phyloP scores from a whole-genome alignment of 768 basidiomycete genomes.

The Pleurotus sapidus region DNA sequence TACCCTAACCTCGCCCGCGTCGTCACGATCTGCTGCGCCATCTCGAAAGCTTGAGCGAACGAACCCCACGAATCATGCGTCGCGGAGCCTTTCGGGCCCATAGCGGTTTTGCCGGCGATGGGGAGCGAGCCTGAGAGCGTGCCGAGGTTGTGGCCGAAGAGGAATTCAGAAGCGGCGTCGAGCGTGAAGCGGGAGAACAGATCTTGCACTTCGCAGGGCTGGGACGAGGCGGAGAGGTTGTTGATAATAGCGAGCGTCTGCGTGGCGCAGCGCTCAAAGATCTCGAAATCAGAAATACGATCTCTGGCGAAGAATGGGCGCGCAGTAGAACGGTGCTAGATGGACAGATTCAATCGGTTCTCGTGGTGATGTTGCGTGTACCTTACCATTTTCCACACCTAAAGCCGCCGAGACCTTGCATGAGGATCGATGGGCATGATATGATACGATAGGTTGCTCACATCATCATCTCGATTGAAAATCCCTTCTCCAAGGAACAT shows the following conservation, averaged over 20 bases:
- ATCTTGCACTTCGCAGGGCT: constrained; percentile 64
- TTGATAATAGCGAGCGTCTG: constrained; percentile 51
- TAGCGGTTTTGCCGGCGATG: constrained; percentile 36
- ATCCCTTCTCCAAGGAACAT: constrained; percentile 73
- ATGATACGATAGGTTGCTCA: constrained; percentile 20
- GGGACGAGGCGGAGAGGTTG: constrained; percentile 28
- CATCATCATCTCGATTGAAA: constrained; percentile 75
- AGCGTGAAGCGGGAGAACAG: constrained; percentile 66
- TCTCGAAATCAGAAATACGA: constrained; percentile 64
- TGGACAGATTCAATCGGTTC: not conserved
- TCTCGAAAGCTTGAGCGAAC: constrained; percentile 57
- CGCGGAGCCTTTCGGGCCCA: constrained; percentile 59
- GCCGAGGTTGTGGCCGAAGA: constrained; percentile 65
- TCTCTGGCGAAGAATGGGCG: constrained; percentile 78
- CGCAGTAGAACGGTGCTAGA: constrained; percentile 61
- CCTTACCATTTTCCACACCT: constrained; percentile 62
- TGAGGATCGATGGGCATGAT: not conserved
- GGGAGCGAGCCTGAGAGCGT: constrained; percentile 58
- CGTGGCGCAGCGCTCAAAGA: constrained; percentile 55
- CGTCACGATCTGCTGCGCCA: constrained; percentile 51
- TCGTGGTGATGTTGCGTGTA: not conserved
- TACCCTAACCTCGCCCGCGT: constrained; percentile 48
- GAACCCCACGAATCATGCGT: constrained; percentile 61
- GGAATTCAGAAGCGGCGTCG: constrained; percentile 70
- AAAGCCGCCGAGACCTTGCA: not conserved